phyloP scores from a whole-genome alignment of 1,284 basidiomycete genomes.

The Termitomyces sp. region DNA sequence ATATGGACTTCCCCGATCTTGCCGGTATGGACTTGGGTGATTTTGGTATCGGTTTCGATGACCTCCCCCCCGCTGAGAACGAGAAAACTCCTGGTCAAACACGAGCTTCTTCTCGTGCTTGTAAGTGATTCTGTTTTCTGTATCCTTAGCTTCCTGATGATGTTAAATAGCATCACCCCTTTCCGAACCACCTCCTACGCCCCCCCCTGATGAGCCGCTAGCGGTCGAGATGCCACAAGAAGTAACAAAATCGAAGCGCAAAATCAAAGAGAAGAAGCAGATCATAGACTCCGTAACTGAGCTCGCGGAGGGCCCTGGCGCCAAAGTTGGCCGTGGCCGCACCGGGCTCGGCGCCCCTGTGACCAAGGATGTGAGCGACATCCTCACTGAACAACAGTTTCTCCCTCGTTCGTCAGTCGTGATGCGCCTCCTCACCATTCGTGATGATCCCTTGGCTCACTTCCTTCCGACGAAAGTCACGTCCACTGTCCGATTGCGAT shows the following conservation, averaged over 20 bases:
- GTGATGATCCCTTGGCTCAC: slow-evolving; percentile 78
- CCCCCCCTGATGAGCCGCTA: slow-evolving; percentile 43
- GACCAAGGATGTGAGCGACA: slow-evolving; percentile 65
- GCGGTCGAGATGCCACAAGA: slow-evolving; percentile 19
- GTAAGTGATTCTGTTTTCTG: slow-evolving; percentile 36
- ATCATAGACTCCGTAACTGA: slow-evolving; percentile 84
- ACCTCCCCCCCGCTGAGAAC: slow-evolving; percentile 34
- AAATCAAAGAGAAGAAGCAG: slow-evolving; percentile 67
- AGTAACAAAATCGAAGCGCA: slow-evolving; percentile 42
- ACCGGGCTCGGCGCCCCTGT: slow-evolving; percentile 52
- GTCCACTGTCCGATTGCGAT: slow-evolving; percentile 72
- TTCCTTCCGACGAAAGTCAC: slow-evolving; percentile 80
- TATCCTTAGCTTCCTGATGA: neutral
- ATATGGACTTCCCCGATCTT: slow-evolving; percentile 51
- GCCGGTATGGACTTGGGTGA: slow-evolving; percentile 59
- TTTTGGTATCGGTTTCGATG: slow-evolving; percentile 69
- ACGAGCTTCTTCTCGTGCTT: slow-evolving; percentile 60
- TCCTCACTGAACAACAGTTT: slow-evolving; percentile 75
- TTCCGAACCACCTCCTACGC: slow-evolving; percentile 64
- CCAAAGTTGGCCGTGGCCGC: slow-evolving; percentile 47
- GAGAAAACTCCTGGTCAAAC: slow-evolving; percentile 55
- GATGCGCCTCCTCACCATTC: slow-evolving; percentile 79
- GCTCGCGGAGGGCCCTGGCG: slow-evolving; percentile 66
- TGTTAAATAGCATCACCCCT: slow-evolving; percentile 60
- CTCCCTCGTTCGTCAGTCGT: slow-evolving; percentile 79